Conservation (phyloP, 805 yeast species). For the fission yeast (Schizosaccharomyces pombe) region DNA sequence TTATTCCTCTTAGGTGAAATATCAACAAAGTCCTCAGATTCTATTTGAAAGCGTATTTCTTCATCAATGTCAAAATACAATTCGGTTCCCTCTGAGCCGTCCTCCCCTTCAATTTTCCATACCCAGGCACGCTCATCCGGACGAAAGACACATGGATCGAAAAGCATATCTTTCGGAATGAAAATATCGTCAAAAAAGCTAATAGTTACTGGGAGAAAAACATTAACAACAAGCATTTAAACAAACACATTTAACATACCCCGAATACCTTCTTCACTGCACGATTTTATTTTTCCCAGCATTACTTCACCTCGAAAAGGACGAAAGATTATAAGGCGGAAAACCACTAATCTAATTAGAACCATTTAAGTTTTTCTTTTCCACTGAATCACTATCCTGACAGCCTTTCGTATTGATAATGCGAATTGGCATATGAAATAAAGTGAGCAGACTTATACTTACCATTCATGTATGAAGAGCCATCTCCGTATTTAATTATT, state of each 20-base stretch:
- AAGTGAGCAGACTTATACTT: no score
- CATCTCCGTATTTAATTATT: slow-evolving; percentile 78
- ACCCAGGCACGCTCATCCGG: slow-evolving; percentile 72
- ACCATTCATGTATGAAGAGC: slow-evolving; percentile 33
- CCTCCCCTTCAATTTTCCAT: slow-evolving; percentile 30
- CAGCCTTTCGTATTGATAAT: no score
- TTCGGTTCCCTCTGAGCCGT: slow-evolving; percentile 33
- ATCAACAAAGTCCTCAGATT: slow-evolving; percentile 65
- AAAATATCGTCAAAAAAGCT: slow-evolving; percentile 83
- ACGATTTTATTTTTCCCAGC: slow-evolving; percentile 79
- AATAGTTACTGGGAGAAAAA: slow-evolving; percentile 24
- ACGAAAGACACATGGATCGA: slow-evolving; percentile 43
- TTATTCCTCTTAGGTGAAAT: slow-evolving; percentile 50
- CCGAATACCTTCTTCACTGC: slow-evolving; percentile 59
- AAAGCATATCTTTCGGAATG: slow-evolving; percentile 60
- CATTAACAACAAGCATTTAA: background rate
- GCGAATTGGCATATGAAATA: no score
- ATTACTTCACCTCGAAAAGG: slow-evolving; percentile 87
- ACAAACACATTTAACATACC: slow-evolving; percentile 13
- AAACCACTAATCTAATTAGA: slow-evolving; percentile 22
- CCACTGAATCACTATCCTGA: background rate
- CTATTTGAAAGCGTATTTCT: slow-evolving; percentile 73
- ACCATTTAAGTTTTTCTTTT: background rate
- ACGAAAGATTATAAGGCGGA: slow-evolving; percentile 61
- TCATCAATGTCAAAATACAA: slow-evolving; percentile 76